Percentiles rank a stretch among this genome's conserved stretches.
Evolutionary conservation across 495 filamentous ascomycete genomes (phyloP).

Genomic region (Tetracladium setigerum): DNA sequence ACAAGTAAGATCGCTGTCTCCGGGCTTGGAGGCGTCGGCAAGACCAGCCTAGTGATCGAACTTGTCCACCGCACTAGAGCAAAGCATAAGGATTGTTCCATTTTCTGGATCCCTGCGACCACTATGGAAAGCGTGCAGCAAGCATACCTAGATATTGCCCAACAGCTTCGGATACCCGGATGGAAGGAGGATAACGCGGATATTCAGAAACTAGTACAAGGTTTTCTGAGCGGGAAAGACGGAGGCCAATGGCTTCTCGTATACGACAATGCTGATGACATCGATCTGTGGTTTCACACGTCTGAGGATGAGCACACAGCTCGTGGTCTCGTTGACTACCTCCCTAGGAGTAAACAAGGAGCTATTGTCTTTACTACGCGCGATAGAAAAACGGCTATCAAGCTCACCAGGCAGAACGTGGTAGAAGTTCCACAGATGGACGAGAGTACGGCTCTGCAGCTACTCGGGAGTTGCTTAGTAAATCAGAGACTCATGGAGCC

Average conservation of each 20-base stretch:
- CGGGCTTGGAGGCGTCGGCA: conserved; percentile 16
- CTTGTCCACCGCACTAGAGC: conserved; percentile 6
- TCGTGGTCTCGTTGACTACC: not conserved
- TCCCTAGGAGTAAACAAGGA: conserved; percentile 4
- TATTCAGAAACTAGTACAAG: conserved; percentile 1
- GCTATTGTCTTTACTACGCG: conserved; percentile 9
- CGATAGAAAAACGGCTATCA: not conserved
- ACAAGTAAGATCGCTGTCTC: conserved; percentile 4
- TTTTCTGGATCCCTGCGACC: conserved; percentile 11
- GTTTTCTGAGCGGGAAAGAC: not conserved
- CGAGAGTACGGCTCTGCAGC: conserved; percentile 15
- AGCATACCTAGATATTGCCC: conserved; percentile 6
- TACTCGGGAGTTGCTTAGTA: conserved; percentile 3
- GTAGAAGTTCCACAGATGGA: conserved; percentile 29
- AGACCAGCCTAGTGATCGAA: conserved; percentile 8
- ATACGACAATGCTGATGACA: conserved; percentile 12
- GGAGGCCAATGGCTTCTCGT: conserved; percentile 10
- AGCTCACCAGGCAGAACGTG: conserved; percentile 2
- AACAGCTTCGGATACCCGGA: conserved; percentile 1
- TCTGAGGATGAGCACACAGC: not conserved
- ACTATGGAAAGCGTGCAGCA: conserved; percentile 4
- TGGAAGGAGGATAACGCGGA: conserved; percentile 3
- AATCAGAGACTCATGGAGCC: conserved; percentile 1
- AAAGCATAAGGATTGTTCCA: conserved; percentile 1
- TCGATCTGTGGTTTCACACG: conserved; percentile 5